Evolutionary conservation across 257 asterid species (phyloP), one percentile per base, ranked within the genome.

Genomic region (Salvia miltiorrhiza): DNA sequence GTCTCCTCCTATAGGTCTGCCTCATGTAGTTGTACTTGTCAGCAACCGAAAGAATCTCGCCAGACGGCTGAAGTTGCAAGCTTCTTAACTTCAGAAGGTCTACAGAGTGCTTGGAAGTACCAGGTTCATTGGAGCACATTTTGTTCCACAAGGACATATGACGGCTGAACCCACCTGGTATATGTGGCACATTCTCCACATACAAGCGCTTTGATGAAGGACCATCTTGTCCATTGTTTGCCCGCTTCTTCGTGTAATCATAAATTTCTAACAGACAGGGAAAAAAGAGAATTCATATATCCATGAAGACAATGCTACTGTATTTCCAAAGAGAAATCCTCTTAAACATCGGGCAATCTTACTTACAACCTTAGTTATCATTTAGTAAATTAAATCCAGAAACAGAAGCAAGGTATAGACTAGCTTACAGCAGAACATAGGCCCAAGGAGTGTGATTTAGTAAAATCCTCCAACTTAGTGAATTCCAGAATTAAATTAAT

Each of bases 11-110:
- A 70, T 83, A 81, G 52, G 97, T 94, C 58, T 80, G 80, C 80
- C 83, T 81, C 99, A 94, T 94, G 77, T 79, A 66, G 73, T 85
- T 85, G 84, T 91, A 91, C 81, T 94, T 94, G 63, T 94, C 98
- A 73, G 90, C 89, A 88, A 85, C 79, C 4, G 96, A 94, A 79
- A 81, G 82, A 67, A 94, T 85, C 82, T 82, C 78, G 57, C 79
- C 84, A 57, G 95, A 73, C 17, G 83, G 83, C 69, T 87, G 83
- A 65, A 85, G 89, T 76, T 82, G 87, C 44, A 79, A 69, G 55
- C 64, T 71, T 75, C 81, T 82, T 76, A 91, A 79, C 75, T 82
- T 78, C 78, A 72, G 90, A 82, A 85, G 87, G 78, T 82, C 85
- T 76, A 74, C 52, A 13, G 82, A 71, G 69, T 76, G 67, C 65